Evolutionary conservation across 352 stramenopile genomes (phyloP).

Genomic region (Pythium biforme): DNA sequence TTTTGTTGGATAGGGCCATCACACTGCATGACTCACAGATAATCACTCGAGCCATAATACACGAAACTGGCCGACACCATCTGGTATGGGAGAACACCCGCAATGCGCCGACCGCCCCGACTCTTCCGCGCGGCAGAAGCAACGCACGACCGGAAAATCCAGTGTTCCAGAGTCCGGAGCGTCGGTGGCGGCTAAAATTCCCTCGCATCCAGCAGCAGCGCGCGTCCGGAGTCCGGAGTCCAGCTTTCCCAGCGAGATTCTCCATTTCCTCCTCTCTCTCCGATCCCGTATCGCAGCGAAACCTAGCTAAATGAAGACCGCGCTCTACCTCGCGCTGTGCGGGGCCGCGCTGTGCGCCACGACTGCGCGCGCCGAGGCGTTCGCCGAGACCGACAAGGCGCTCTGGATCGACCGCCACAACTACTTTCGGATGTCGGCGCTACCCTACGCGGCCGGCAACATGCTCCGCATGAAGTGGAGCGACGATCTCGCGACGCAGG

Average conservation of each 20-base stretch:
- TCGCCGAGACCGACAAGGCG: constrained; percentile 37
- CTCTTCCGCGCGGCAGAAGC: constrained; percentile 5
- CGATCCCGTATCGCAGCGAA: background rate
- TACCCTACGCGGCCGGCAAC: constrained; percentile 59
- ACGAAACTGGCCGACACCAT: background rate
- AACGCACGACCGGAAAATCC: background rate
- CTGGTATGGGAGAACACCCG: background rate
- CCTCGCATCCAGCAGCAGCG: background rate
- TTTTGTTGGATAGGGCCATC: background rate
- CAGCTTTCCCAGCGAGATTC: background rate
- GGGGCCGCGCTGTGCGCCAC: background rate
- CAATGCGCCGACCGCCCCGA: background rate
- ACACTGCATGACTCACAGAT: background rate
- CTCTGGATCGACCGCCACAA: constrained; percentile 76
- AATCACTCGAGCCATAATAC: background rate
- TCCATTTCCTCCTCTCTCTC: constrained; percentile 2
- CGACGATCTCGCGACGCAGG: constrained; percentile 38
- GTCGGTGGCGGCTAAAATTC: background rate
- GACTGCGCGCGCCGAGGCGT: constrained; percentile 11
- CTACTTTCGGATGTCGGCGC: constrained; percentile 73
- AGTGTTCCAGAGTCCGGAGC: background rate
- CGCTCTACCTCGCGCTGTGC: constrained; percentile 13
- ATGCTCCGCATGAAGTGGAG: constrained; percentile 74
- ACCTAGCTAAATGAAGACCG: constrained; percentile 13
- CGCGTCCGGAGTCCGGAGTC: background rate